phyloP scores from a whole-genome alignment of 441 rosid genomes.

The Sinapis alba region DNA sequence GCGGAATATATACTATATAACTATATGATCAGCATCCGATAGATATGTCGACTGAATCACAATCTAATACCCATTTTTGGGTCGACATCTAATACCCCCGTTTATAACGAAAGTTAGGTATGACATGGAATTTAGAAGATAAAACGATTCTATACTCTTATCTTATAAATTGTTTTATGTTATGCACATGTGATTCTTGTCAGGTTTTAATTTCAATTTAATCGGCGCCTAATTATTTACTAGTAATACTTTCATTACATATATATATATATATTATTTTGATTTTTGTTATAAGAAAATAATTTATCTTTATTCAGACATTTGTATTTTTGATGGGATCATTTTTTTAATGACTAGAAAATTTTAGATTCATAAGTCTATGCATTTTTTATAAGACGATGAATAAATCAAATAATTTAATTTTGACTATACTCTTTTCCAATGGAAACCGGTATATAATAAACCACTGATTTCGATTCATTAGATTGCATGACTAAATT shows the following conservation, averaged over 20 bases:
- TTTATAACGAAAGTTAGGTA: conserved; percentile 18
- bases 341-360: background rate
- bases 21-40: conserved; percentile 13
- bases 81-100: conserved; percentile 16
- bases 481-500: background rate
- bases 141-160: background rate
- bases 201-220: background rate
- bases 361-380: no score
- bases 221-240: background rate
- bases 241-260: background rate
- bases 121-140: conserved; percentile 17
- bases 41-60: conserved; percentile 9
- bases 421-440: background rate
- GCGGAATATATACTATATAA: background rate
- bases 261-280: background rate
- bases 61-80: conserved; percentile 8
- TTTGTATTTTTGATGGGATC: background rate
- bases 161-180: background rate
- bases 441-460: background rate
- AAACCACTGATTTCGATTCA: background rate
- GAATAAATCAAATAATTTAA: background rate
- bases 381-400: background rate
- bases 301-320: background rate
- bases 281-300: background rate
- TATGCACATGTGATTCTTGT: background rate